phyloP scores from a whole-genome alignment of 2,329 filamentous ascomycete species.

The Colletotrichum graminicola region DNA sequence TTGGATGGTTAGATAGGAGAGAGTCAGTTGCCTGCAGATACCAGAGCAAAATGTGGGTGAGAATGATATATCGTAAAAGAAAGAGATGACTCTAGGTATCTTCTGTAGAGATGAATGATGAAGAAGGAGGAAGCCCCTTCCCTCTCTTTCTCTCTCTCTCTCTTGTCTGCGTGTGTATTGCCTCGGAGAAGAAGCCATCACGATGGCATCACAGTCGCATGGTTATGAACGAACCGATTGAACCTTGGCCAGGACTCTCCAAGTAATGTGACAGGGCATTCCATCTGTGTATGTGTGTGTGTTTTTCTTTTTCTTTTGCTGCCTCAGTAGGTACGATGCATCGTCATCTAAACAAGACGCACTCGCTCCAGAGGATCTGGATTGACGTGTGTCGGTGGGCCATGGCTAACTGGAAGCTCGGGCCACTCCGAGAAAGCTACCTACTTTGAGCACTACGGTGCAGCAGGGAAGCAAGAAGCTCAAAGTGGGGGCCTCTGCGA shows the following conservation, averaged over 20 bases:
- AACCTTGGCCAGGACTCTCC: conserved; percentile 14
- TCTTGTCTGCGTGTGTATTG: not conserved
- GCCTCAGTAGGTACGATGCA: not conserved
- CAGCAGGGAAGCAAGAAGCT: conserved; percentile 9
- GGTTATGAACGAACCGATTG: conserved; percentile 12
- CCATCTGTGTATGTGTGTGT: too few species aligned
- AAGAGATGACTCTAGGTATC: not conserved
- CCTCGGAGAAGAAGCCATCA: conserved; percentile 20
- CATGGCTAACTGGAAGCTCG: conserved; percentile 1
- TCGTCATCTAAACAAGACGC: not conserved
- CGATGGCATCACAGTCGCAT: conserved; percentile 26
- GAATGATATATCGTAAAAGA: not conserved
- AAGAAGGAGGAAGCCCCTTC: not conserved
- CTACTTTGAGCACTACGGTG: not conserved
- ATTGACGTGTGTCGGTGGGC: not conserved
- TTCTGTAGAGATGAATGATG: not conserved
- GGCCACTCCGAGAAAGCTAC: not conserved
- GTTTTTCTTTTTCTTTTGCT: not conserved
- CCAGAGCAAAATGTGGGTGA: not conserved
- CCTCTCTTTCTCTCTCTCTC: not conserved
- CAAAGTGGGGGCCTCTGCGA: conserved; percentile 1
- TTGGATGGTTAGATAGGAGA: not conserved
- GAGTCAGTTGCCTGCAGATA: conserved; percentile 3
- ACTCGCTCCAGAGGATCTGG: not conserved
- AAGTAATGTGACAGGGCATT: not conserved